Conservation (phyloP, 139 green algal genomes). For the Chlorella sp. region DNA sequence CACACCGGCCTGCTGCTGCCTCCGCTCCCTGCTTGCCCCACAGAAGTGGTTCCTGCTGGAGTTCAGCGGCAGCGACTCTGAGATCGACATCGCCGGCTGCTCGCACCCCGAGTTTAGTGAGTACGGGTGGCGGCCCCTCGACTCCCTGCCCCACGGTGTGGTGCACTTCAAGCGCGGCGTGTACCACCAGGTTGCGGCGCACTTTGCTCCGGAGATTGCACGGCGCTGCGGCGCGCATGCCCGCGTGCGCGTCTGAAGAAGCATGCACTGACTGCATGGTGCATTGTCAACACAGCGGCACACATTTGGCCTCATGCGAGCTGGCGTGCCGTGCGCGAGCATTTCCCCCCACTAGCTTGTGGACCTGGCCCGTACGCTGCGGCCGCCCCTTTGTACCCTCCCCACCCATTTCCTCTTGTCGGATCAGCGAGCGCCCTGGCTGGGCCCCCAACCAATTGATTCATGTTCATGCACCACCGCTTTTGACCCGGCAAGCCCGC, state of each 20-base stretch:
- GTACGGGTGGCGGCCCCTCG: slow-evolving; percentile 47
- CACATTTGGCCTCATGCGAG: too few species aligned
- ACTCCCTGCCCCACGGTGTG: slow-evolving; percentile 42
- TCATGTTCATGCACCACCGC: not conserved
- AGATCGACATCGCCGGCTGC: slow-evolving; percentile 52
- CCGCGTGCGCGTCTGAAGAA: too few species aligned
- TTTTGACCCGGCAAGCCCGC: not conserved
- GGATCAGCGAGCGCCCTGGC: too few species aligned
- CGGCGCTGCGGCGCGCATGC: not conserved
- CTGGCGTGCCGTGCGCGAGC: too few species aligned
- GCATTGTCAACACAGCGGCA: too few species aligned
- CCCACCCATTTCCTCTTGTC: not conserved
- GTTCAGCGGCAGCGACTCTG: slow-evolving; percentile 50
- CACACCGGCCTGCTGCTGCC: not conserved
- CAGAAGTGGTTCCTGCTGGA: slow-evolving; percentile 50
- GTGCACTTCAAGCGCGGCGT: slow-evolving; percentile 55
- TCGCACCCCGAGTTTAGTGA: slow-evolving; percentile 55
- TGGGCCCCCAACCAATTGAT: too few species aligned
- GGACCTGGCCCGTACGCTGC: too few species aligned
- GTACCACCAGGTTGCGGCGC: slow-evolving; percentile 16
- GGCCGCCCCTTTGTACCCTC: not conserved
- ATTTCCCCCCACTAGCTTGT: too few species aligned
- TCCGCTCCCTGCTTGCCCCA: not conserved
- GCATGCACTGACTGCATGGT: not conserved
- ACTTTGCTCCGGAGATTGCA: slow-evolving; percentile 19